Percentiles rank a stretch among this genome's conserved stretches.
Conservation (phyloP, 2,329 filamentous ascomycete genomes). For the Penicillium frequentans region DNA sequence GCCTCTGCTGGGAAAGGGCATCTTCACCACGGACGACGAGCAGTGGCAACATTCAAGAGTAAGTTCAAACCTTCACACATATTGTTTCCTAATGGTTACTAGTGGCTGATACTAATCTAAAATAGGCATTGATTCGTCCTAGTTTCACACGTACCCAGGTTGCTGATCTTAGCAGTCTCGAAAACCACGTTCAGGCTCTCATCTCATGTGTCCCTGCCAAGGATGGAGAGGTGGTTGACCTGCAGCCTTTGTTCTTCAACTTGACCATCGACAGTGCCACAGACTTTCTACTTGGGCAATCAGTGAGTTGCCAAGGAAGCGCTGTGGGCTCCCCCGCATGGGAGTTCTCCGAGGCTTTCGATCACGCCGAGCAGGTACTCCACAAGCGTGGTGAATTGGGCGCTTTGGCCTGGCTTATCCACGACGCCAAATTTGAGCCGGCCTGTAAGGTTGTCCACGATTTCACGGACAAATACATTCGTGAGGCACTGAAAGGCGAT, state of each 20-base stretch:
- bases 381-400: background rate
- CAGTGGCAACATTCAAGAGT: background rate
- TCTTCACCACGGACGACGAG: background rate
- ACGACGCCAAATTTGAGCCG: background rate
- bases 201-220: background rate
- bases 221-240: background rate
- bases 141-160: background rate
- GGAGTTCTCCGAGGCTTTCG: background rate
- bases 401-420: background rate
- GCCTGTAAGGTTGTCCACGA: background rate
- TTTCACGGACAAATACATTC: background rate
- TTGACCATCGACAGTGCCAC: background rate
- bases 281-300: background rate
- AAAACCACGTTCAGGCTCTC: background rate
- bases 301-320: background rate
- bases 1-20: background rate
- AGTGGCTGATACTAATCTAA: background rate
- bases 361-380: background rate
- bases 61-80: background rate
- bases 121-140: conserved; percentile 1
- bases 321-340: background rate
- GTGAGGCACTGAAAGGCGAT: background rate
- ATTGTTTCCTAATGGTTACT: background rate
- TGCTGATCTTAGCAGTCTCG: background rate
- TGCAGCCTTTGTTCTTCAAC: background rate